Base-by-base conservation (phyloP, 208 protist genomes). In the Acanthamoeba castellanii region DNA sequence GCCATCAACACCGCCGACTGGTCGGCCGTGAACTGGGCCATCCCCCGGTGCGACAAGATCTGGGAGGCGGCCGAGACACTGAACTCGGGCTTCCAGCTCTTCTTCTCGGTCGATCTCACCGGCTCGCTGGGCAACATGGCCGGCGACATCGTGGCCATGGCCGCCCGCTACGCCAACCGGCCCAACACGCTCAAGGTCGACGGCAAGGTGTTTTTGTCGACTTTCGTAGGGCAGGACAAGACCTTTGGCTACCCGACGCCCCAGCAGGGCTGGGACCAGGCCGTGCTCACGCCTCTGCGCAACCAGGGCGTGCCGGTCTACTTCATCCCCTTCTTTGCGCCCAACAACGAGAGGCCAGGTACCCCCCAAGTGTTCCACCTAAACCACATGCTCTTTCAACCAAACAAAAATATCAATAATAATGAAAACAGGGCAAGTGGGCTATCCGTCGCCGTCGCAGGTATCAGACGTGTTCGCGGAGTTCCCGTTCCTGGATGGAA, bases 1-100 rank as follows among this genome's bases (percentile, higher is more conserved):
- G 82, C 82, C 8, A 90, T 90, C 82, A 90, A 90, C 14, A 90
- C 82, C 2, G 82, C 82, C n/a, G 82, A 90, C 66, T 90, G 82
- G 82, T 52, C 34, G 7, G 82, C 82, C 66, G 82, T 90, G 11
- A 14, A 9, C 18, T 90, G 82, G 82, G 82, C 82, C 82, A 90
- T 90, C 14, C 82, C 82, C 11, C 9, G 82, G 82, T 87, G 82
- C 14, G 82, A 90, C 42, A 90, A 90, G 82, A 90, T 90, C 8
- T 90, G 82, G 82, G 16, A 90, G 18, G 82, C 82, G n/a, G 82
- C 82, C 7, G 22, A 37, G 32, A 11, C 8, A 4, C 14, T 90
- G 18, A 18, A 18, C 6, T 72, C 82, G 34, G 82, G 66, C 42
- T 90, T 90, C 82, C 61, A 90, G 42, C 82, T 90, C 34, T 90